Conservation (phyloP, 805 yeast species). For the Schizosaccharomyces japonicus region DNA sequence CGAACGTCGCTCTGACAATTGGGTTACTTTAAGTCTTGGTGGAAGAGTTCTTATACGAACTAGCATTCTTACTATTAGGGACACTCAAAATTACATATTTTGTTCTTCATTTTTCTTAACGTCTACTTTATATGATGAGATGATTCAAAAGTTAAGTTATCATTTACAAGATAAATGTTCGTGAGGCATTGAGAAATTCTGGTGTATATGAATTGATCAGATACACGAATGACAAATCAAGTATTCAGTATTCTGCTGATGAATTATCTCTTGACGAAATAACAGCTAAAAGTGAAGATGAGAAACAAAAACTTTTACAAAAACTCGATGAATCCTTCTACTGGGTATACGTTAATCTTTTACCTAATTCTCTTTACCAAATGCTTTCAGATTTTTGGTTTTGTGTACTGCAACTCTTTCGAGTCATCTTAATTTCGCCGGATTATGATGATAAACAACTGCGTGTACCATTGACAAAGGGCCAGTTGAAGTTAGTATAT, state of each 20-base stretch:
- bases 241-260: neutral
- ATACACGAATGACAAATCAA: neutral
- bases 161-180: no score
- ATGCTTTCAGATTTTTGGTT: neutral
- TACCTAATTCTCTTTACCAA: neutral
- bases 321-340: neutral
- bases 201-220: neutral
- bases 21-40: no score
- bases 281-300: neutral
- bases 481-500: neutral
- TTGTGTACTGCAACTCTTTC: neutral
- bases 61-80: no score
- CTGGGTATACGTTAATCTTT: neutral
- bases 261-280: neutral
- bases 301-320: neutral
- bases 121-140: no score
- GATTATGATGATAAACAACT: neutral
- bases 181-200: neutral
- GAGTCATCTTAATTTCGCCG: neutral
- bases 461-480: neutral
- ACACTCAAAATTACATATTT: no score
- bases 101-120: no score
- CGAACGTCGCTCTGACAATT: no score
- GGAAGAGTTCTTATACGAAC: no score
- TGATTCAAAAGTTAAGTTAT: no score